phyloP scores from a whole-genome alignment of 2,329 filamentous ascomycete genomes.

The Beauveria asiatica region DNA sequence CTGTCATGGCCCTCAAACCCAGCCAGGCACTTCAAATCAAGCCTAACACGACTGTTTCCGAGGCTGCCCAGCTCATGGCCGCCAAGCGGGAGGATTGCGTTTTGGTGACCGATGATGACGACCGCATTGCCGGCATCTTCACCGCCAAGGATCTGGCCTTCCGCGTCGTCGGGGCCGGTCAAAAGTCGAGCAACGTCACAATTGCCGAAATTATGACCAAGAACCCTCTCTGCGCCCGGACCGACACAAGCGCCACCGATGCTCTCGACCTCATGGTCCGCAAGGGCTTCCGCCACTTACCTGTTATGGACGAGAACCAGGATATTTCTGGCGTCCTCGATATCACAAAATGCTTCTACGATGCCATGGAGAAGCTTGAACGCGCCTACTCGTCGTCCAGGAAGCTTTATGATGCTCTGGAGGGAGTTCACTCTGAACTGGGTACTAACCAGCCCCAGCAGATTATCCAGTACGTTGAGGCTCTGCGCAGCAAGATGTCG shows the following conservation, averaged over 20 bases:
- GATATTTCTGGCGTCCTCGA: slow-evolving; percentile 97
- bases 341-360: slow-evolving; percentile 99
- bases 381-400: slow-evolving; percentile 96
- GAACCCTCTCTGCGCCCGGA: slow-evolving; percentile 94
- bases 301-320: slow-evolving; percentile 99
- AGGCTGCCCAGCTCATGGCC: slow-evolving; percentile 97
- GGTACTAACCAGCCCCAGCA: slow-evolving; percentile 95
- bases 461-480: slow-evolving; percentile 98
- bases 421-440: slow-evolving; percentile 94
- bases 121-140: slow-evolving; percentile 96
- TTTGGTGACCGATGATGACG: slow-evolving; percentile 93
- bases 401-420: slow-evolving; percentile 92
- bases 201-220: slow-evolving; percentile 99
- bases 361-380: slow-evolving; percentile 99
- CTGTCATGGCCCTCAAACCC: slow-evolving; percentile 89
- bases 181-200: slow-evolving; percentile 81
- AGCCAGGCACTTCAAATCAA: slow-evolving; percentile 97
- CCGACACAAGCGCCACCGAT: slow-evolving; percentile 85
- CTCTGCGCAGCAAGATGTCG: slow-evolving; percentile 91
- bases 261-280: slow-evolving; percentile 15
- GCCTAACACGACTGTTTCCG: slow-evolving; percentile 83
- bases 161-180: slow-evolving; percentile 82
- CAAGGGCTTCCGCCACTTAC: slow-evolving; percentile 76
- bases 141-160: slow-evolving; percentile 98
- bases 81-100: slow-evolving; percentile 98